Conservation (phyloP, 1,284 basidiomycete species). For the Malassezia japonica region DNA sequence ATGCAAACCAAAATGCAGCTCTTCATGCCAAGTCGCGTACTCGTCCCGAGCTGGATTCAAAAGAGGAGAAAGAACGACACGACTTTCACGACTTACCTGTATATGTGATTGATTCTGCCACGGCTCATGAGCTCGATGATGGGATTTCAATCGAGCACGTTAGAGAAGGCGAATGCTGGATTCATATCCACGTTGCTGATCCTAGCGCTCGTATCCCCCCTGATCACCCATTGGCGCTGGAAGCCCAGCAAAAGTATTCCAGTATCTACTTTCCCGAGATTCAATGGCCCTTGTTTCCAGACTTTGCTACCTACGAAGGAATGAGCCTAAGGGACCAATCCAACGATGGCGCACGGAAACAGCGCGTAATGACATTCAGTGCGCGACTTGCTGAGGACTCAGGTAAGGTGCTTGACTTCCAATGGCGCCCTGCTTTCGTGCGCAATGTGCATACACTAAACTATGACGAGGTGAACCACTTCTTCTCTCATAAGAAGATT, state of each 20-base stretch:
- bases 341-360: not conserved
- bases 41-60: not conserved
- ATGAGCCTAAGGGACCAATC: conserved; percentile 9
- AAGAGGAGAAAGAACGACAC: conserved; percentile 1
- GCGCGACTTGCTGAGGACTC: conserved; percentile 56
- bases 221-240: conserved; percentile 53
- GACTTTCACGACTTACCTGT: conserved; percentile 65
- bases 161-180: conserved; percentile 55
- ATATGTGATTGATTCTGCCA: conserved; percentile 76
- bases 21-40: not conserved
- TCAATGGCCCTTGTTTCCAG: conserved; percentile 51
- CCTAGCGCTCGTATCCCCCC: conserved; percentile 72
- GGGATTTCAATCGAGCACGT: conserved; percentile 65
- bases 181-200: conserved; percentile 89
- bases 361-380: conserved; percentile 67
- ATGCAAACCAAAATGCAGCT: not conserved
- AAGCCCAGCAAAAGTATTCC: conserved; percentile 23
- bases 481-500: not conserved
- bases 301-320: conserved; percentile 47
- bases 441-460: conserved; percentile 60
- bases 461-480: conserved; percentile 59
- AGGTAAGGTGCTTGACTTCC: conserved; percentile 64
- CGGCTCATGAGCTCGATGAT: conserved; percentile 84
- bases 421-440: conserved; percentile 63
- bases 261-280: conserved; percentile 38